A percentile compares a stretch with the other conserved stretches of the same genome.
These are phyloP conservation scores for Aurifilum marmelostoma DNA, from an alignment of 2,329 filamentous ascomycete species.

Conservation along the genomic window DNA sequence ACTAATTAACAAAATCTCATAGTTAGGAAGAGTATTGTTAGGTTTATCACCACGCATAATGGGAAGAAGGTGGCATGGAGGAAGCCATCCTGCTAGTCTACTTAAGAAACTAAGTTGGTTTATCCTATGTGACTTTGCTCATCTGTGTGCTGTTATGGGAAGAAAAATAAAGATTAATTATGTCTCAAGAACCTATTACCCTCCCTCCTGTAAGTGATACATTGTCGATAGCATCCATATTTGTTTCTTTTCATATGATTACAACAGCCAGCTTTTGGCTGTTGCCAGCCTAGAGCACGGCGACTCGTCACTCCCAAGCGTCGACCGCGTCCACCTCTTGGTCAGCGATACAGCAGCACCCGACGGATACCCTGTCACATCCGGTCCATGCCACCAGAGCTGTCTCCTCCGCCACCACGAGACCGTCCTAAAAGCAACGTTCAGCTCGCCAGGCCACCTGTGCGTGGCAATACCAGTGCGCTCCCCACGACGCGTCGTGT, in stretches of 20 bases:
- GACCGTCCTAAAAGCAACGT: background rate
- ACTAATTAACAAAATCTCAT: too few relatives aligned
- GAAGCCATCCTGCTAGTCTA: too few relatives aligned
- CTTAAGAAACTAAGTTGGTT: too few relatives aligned
- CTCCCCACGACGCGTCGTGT: background rate
- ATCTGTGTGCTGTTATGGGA: too few relatives aligned
- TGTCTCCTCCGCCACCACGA: slow-evolving; percentile 2
- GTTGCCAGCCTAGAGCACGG: background rate
- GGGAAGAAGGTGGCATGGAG: too few relatives aligned
- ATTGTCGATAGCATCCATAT: too few relatives aligned
- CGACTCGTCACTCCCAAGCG: slow-evolving; percentile 3
- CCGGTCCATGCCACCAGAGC: slow-evolving; percentile 7
- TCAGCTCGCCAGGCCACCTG: slow-evolving; percentile 5
- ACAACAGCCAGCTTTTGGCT: background rate
- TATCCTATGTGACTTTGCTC: too few relatives aligned
- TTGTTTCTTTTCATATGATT: background rate
- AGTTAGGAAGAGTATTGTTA: too few relatives aligned
- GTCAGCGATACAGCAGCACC: background rate
- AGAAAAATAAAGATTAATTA: too few relatives aligned
- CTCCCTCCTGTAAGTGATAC: too few relatives aligned
- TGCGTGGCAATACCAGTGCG: background rate
- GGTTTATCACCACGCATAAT: too few relatives aligned
- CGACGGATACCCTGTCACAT: background rate
- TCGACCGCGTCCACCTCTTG: slow-evolving; percentile 9
- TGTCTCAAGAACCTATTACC: too few relatives aligned